A percentile compares a stretch with the other conserved stretches of the same genome.
Evolutionary conservation across 148 eudicot species (phyloP).

Genomic region (Camellia japonica): DNA sequence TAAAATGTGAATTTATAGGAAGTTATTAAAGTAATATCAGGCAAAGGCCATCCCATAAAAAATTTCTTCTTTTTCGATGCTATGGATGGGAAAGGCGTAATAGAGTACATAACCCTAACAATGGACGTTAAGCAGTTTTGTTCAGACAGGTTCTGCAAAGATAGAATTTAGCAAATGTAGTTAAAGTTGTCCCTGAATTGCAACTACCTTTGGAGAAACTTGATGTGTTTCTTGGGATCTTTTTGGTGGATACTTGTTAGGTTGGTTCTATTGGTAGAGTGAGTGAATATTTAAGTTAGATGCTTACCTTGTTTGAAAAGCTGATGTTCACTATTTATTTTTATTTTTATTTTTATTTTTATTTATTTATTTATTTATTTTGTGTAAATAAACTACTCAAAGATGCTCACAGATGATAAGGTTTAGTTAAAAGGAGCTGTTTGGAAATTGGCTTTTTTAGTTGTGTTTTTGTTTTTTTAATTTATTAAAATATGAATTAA

Average conservation of each 20-base stretch:
- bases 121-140: constrained; percentile 16
- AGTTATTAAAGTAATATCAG: constrained; percentile 94
- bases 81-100: constrained; percentile 86
- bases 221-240: constrained; percentile 1
- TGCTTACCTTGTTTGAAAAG: not conserved
- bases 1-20: constrained; percentile 43
- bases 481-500: no score
- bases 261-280: not conserved
- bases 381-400: no score
- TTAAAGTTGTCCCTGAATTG: not conserved
- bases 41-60: constrained; percentile 87
- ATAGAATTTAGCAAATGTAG: not conserved
- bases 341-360: not conserved
- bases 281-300: not conserved
- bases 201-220: not conserved
- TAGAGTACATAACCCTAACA: constrained; percentile 61
- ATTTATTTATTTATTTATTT: not conserved
- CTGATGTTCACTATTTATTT: not conserved
- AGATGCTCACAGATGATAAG: no score
- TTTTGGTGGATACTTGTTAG: not conserved
- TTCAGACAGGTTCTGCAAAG: not conserved
- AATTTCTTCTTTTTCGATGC: constrained; percentile 93
- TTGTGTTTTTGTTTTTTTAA: no score
- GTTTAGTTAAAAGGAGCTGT: no score
- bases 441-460: no score